A percentile compares a stretch with the other conserved stretches of the same genome.
Evolutionary conservation across 495 filamentous ascomycete species (phyloP).

Genomic region (Podospora pseudopauciseta): DNA sequence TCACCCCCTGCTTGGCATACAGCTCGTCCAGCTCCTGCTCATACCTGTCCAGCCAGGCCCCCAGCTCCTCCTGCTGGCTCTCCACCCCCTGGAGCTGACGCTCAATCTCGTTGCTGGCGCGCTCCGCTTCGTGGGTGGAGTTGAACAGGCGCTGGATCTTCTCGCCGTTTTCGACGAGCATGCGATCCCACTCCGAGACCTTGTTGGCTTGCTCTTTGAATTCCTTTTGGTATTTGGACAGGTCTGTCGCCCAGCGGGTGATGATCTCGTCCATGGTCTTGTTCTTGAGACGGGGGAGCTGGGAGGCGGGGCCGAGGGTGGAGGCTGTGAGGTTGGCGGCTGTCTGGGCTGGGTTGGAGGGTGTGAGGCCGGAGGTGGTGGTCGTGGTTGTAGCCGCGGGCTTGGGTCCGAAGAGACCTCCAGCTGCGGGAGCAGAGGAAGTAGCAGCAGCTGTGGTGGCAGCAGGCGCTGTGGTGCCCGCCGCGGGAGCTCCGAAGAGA

Average conservation of each 20-base stretch:
- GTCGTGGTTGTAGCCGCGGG: constrained; percentile 25
- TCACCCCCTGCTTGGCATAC: constrained; percentile 59
- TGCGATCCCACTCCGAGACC: constrained; percentile 84
- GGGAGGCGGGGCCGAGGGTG: constrained; percentile 72
- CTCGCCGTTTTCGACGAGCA: constrained; percentile 85
- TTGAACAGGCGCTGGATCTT: constrained; percentile 88
- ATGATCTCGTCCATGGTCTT: constrained; percentile 99
- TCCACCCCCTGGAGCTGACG: constrained; percentile 83
- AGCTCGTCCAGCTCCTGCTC: constrained; percentile 85
- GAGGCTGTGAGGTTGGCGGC: constrained; percentile 58
- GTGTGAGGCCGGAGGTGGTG: constrained; percentile 17
- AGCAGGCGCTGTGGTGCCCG: constrained; percentile 11
- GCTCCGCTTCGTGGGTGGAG: constrained; percentile 84
- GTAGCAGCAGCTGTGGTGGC: constrained; percentile 22
- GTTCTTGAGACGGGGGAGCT: constrained; percentile 86
- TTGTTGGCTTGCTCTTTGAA: constrained; percentile 85
- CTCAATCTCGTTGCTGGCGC: constrained; percentile 85
- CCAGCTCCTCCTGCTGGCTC: constrained; percentile 84
- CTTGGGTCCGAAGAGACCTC: constrained; percentile 30
- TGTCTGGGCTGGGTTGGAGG: constrained; percentile 27
- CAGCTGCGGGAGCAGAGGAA: constrained; percentile 25
- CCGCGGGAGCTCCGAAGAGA: constrained; percentile 5
- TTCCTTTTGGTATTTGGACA: constrained; percentile 92
- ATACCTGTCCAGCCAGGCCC: constrained; percentile 78
- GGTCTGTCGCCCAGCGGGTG: constrained; percentile 92